phyloP scores from a whole-genome alignment of 2,329 filamentous ascomycete species.

The Periglandula ipomoeae region DNA sequence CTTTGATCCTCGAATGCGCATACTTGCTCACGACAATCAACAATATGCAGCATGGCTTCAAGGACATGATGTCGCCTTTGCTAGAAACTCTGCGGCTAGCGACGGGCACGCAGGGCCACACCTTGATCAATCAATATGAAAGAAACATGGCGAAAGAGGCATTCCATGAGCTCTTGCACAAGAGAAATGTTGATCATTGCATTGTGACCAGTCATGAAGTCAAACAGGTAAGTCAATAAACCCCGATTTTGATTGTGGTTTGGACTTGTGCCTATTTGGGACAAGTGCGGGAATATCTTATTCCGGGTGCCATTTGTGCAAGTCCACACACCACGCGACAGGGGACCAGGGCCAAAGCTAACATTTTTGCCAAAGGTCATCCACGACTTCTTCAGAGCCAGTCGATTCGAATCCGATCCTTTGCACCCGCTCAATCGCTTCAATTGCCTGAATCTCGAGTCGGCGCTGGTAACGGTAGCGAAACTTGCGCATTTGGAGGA shows the following conservation, averaged over 20 bases:
- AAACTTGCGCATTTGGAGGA: not conserved
- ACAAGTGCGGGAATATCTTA: slow-evolving; percentile 12
- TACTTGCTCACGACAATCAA: slow-evolving; percentile 1
- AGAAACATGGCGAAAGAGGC: not conserved
- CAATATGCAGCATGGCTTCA: not conserved
- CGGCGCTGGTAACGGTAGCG: slow-evolving; percentile 1
- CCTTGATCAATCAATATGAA: not conserved
- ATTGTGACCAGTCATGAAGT: slow-evolving; percentile 9
- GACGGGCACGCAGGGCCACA: not conserved
- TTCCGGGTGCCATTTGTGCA: slow-evolving; percentile 9
- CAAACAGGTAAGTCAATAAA: slow-evolving; percentile 6
- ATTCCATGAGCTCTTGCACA: slow-evolving; percentile 4
- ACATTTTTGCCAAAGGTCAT: slow-evolving; percentile 12
- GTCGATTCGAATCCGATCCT: slow-evolving; percentile 9
- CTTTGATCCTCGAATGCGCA: slow-evolving; percentile 10
- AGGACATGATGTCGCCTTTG: not conserved
- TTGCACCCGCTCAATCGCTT: slow-evolving; percentile 9
- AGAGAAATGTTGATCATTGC: slow-evolving; percentile 3
- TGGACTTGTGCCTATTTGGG: not conserved
- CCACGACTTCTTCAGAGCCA: slow-evolving; percentile 12
- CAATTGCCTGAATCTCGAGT: slow-evolving; percentile 4
- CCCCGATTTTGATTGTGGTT: not conserved
- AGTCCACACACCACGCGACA: no score
- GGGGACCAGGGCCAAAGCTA: slow-evolving; percentile 8
- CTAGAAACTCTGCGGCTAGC: slow-evolving; percentile 2